Conservation (phyloP, 129 eudicot genomes). For the Escallonia herrerae region DNA sequence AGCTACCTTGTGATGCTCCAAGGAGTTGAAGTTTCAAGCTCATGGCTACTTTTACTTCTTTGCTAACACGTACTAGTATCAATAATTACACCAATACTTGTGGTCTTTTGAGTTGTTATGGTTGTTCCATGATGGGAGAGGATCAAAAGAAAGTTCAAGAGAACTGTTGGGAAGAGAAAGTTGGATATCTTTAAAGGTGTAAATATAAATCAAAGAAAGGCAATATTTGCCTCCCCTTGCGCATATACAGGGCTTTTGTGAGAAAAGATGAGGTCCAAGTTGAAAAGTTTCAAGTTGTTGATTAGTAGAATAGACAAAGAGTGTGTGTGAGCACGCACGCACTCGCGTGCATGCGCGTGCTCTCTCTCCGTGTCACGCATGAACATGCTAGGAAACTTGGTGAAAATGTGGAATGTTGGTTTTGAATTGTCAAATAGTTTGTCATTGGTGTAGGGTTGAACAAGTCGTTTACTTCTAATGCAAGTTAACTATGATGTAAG, state of each 20-base stretch:
- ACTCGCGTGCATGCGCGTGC: no score
- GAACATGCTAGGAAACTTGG: no score
- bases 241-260: no score
- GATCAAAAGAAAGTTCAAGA: background rate
- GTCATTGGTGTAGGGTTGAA: no score
- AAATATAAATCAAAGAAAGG: background rate
- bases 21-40: slow-evolving; percentile 12
- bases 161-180: background rate
- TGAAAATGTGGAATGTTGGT: no score
- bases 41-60: slow-evolving; percentile 24
- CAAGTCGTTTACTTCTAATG: no score
- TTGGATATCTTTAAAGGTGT: background rate
- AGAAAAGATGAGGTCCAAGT: no score
- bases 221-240: background rate
- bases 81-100: slow-evolving; percentile 19
- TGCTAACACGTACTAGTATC: slow-evolving; percentile 22
- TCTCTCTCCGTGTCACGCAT: background rate
- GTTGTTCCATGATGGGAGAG: background rate
- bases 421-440: no score
- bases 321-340: no score
- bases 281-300: no score
- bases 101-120: slow-evolving; percentile 3
- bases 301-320: no score
- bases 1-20: slow-evolving; percentile 1
- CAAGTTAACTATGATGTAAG: no score